These are phyloP conservation scores for Sextonia rubra DNA, from an alignment of 164 flowering plant species.

Conservation along the genomic window DNA sequence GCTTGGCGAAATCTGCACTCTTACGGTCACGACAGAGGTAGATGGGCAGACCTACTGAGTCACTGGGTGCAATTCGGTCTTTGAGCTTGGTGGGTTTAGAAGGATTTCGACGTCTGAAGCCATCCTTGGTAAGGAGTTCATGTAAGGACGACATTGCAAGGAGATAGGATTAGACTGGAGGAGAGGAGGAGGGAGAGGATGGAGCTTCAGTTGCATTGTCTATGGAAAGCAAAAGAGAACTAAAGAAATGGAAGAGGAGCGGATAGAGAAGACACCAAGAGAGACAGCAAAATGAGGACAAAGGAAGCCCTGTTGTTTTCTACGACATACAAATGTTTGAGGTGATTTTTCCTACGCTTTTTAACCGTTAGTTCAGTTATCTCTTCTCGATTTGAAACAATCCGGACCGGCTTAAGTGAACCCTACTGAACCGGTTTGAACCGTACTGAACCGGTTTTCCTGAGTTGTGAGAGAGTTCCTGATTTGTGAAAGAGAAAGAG, in stretches of 20 bases:
- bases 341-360: conserved; percentile 1
- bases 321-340: neutral
- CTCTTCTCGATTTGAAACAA: too few relatives aligned
- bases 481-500: too few relatives aligned
- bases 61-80: conserved; percentile 14
- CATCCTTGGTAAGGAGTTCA: conserved; percentile 46
- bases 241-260: conserved; percentile 7
- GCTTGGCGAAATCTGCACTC: conserved; percentile 22
- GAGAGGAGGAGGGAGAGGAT: neutral
- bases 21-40: conserved; percentile 47
- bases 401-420: too few relatives aligned
- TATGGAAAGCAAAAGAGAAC: conserved; percentile 1
- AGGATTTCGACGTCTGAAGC: conserved; percentile 23
- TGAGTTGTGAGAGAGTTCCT: too few relatives aligned
- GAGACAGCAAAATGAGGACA: conserved; percentile 12
- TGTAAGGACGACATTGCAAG: conserved; percentile 46
- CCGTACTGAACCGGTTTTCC: too few relatives aligned
- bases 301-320: conserved; percentile 5
- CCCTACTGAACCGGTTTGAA: too few relatives aligned
- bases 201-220: conserved; percentile 2
- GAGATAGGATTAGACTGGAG: conserved; percentile 10
- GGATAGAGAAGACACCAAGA: conserved; percentile 3
- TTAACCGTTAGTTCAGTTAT: conserved; percentile 8
- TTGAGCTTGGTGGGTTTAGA: conserved; percentile 13
- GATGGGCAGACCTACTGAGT: conserved; percentile 32